These are phyloP conservation scores for Eucalyptus camaldulensis DNA, from an alignment of 345 rosid genomes.

Conservation along the genomic window DNA sequence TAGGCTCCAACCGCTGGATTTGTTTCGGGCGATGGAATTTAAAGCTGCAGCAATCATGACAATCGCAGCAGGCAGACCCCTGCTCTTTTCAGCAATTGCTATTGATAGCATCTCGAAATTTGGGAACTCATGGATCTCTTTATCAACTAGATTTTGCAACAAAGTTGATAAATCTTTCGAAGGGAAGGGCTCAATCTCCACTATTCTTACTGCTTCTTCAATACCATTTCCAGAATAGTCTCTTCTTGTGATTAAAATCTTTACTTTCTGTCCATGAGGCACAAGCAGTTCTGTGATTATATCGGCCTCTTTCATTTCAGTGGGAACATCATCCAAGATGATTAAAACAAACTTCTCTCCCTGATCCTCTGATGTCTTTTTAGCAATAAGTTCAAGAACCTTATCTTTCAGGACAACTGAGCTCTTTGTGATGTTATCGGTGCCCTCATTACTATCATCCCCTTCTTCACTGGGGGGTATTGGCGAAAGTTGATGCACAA, in stretches of 20 bases:
- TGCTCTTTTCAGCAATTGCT: neutral
- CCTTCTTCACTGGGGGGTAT: constrained; percentile 3
- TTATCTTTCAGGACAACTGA: neutral
- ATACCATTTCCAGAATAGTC: neutral
- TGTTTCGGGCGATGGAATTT: neutral
- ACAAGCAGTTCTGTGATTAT: neutral
- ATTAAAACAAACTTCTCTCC: constrained; percentile 7
- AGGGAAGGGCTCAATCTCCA: neutral
- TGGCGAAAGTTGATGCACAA: constrained; percentile 22
- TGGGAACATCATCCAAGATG: constrained; percentile 28
- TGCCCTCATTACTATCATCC: neutral
- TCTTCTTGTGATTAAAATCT: constrained; percentile 9
- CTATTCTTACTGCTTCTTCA: neutral
- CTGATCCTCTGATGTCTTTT: neutral
- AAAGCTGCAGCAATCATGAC: constrained; percentile 21
- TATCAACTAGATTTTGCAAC: neutral
- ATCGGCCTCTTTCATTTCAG: neutral
- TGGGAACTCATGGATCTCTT: neutral
- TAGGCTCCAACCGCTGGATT: neutral
- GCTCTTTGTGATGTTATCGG: neutral
- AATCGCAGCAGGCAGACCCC: neutral
- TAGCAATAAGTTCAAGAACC: constrained; percentile 1
- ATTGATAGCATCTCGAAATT: neutral
- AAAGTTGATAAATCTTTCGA: neutral
- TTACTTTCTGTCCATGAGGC: neutral